phyloP scores from a whole-genome alignment of 441 rosid genomes.

The Corymbia citriodora region DNA sequence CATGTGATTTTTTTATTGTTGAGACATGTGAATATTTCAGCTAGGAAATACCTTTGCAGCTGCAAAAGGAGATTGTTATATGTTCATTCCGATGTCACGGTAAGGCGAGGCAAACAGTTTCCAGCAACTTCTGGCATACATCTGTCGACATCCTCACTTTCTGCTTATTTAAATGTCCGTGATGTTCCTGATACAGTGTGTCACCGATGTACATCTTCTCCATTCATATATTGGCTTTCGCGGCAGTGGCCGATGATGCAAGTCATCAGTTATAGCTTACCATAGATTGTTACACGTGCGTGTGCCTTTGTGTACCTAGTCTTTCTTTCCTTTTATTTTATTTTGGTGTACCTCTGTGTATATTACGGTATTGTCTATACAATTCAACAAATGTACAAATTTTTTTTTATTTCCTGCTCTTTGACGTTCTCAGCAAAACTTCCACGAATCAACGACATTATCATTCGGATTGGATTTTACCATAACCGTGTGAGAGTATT shows the following conservation, averaged over 20 bases:
- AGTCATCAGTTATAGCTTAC: not conserved
- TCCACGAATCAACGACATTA: not conserved
- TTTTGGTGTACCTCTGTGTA: not conserved
- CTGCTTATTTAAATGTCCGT: not conserved
- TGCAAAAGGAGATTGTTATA: not conserved
- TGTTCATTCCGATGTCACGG: not conserved
- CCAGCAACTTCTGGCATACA: not conserved
- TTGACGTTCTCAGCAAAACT: not conserved
- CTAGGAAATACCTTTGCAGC: not conserved
- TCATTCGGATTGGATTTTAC: not conserved
- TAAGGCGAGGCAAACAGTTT: not conserved
- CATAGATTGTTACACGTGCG: not conserved
- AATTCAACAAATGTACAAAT: not conserved
- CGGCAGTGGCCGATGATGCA: not conserved
- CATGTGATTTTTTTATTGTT: not conserved
- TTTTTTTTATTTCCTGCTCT: not conserved
- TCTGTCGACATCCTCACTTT: not conserved
- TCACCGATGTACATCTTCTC: not conserved
- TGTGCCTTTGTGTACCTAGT: conserved; percentile 13
- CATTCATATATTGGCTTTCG: not conserved
- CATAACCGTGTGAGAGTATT: not conserved
- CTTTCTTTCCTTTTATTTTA: not conserved
- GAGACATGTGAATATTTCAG: not conserved
- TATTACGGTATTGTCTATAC: not conserved
- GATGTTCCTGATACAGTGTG: not conserved